Evolutionary conservation across 2,329 filamentous ascomycete genomes (phyloP), one percentile per base, ranked within the genome.

Genomic region (Fusarium sp.): DNA sequence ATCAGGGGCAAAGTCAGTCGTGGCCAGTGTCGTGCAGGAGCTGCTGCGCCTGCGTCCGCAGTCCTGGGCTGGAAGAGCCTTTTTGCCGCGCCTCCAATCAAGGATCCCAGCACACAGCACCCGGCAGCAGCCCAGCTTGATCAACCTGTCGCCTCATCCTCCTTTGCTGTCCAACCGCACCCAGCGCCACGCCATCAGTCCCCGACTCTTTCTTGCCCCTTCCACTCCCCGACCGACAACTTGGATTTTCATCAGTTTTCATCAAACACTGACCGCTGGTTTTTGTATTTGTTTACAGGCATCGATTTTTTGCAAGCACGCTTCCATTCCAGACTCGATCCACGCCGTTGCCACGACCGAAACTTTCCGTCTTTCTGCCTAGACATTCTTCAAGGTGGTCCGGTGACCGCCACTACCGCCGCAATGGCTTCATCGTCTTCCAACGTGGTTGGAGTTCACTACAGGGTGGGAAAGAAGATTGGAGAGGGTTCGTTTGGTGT

Each of bases 381-480:
- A 74, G 67, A 73, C 63, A 59, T 69, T 43, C 56, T 22, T 40
- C 57, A 65, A 77, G 78, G 76, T 78, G 76, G 79, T 73, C 74
- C 56, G 58, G 70, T 75, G 74, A 77, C 73, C 73, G 69, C 76
- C 71, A 66, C 57, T 67, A 67, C 69, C 72, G 71, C 78, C 82
- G 82, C 80, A 82, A 97, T 97, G 94, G 91, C 94, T 68, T 95
- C 94, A 75, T 95, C 93, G 70, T 97, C 94, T 74, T 98, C 95
- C 72, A 98, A 98, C 86, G 97, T 99, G 78, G 97, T 98, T 81
- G 97, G 97, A 82, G 97, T 99, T 78, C 97, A 99, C 87, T 99
- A 99, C 86, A 91, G 97, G 77, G 97, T 99, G 77, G 97, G 97
- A 80, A 98, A 98, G 91, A 99, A 99, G 88, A 98, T 99, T 79